Conservation (phyloP, 2,329 filamentous ascomycete genomes). For the Allantophomopsis cytisporea region DNA sequence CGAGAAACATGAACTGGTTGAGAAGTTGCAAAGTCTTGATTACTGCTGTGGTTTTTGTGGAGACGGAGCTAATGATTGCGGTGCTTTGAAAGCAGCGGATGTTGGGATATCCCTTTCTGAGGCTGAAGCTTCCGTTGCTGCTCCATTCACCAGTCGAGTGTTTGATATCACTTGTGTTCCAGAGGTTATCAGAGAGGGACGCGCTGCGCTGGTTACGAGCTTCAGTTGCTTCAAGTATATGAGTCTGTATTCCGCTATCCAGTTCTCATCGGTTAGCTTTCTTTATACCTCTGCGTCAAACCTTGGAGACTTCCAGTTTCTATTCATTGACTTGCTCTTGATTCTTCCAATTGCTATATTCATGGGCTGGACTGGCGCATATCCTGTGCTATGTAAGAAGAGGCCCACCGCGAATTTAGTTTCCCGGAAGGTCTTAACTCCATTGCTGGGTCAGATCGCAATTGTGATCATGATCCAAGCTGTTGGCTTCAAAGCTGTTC, state of each 20-base stretch:
- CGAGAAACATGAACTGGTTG: constrained; percentile 94
- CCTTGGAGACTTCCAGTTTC: constrained; percentile 92
- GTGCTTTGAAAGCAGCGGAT: constrained; percentile 90
- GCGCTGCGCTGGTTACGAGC: constrained; percentile 90
- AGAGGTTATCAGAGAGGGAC: constrained; percentile 82
- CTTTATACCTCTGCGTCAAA: constrained; percentile 90
- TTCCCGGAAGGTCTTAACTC: constrained; percentile 80
- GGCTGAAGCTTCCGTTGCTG: constrained; percentile 95
- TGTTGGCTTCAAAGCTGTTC: constrained; percentile 60
- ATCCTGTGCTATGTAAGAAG: constrained; percentile 64
- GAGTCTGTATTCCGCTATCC: constrained; percentile 97
- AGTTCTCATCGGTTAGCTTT: constrained; percentile 95
- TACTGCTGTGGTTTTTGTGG: constrained; percentile 95
- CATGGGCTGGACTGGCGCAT: constrained; percentile 94
- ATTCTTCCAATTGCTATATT: constrained; percentile 96
- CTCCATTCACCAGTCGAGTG: constrained; percentile 86
- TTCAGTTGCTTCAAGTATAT: constrained; percentile 99
- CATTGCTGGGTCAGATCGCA: constrained; percentile 76
- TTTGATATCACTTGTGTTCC: constrained; percentile 96
- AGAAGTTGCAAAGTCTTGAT: constrained; percentile 91
- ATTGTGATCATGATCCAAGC: constrained; percentile 71
- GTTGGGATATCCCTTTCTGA: constrained; percentile 96
- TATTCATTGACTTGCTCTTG: constrained; percentile 86
- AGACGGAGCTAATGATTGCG: constrained; percentile 95
- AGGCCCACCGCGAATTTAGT: constrained; percentile 86